Base-by-base conservation (phyloP, 768 basidiomycete species). In the Agaricus blazei region DNA sequence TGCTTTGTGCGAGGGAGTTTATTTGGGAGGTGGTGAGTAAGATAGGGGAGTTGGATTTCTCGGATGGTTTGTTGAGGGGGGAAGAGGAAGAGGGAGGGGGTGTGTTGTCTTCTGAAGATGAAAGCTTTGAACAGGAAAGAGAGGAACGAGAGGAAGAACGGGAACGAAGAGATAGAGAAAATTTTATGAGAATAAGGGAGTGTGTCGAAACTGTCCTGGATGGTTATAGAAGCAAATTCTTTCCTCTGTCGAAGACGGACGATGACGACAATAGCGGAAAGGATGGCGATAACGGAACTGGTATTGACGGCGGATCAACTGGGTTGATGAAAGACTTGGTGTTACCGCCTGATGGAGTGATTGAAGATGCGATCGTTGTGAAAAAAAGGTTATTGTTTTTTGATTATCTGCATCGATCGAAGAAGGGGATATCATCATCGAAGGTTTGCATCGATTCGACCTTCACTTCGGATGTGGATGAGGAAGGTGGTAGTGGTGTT, bases 291-390 rank as follows among this genome's bases (percentile, higher is more conserved):
- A 34, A 7, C 5, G 34, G 34, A 2, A 6, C 2, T 6, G 8
- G 5, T 34, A 0, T 3, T 34, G 34, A 34, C 3, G 1, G 7
- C 34, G 11, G 14, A 7, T 19, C 19, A 19, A 19, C 19, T 19
- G 19, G 19, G 19, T 19, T 19, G 19, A 41, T 41, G 7, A 41
- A 41, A 41, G 40, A 41, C 2, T 19, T 15, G 24, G 48, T 49
- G 19, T 1, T 56, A 26, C 48, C 48, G 31, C 42, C 54, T 3
- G 15, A 48, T n/a, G 54, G 28, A n/a, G 28, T 28, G 7, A 40
- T 56, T 14, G 48, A 49, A 0, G 54, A 56, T 36, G 54, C 48
- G 7, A 19, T 56, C 3, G 42, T 56, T 1, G 41, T 56, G n/a
- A 19, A 19, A 23, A 31, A 49, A 6, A 34, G 48, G 31, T 49